Evolutionary conservation across 345 rosid species (phyloP).

Genomic region (Nephelium lappaceum): DNA sequence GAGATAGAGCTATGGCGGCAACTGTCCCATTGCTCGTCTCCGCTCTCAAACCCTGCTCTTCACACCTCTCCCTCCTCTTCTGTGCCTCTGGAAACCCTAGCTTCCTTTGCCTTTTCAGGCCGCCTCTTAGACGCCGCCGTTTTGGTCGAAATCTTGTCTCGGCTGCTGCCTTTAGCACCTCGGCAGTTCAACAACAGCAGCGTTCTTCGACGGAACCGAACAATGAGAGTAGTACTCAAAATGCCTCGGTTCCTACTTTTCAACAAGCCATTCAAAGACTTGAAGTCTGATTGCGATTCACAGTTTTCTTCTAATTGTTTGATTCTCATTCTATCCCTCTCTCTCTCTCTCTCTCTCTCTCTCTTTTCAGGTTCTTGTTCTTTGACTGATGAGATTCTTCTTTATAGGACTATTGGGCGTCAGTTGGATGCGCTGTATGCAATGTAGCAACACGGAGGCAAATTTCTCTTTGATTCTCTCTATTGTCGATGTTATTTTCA

Average conservation of each 20-base stretch:
- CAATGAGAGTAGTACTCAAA: conserved; percentile 21
- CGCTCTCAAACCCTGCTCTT: conserved; percentile 49
- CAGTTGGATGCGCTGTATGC: conserved; percentile 98
- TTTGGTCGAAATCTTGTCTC: conserved; percentile 31
- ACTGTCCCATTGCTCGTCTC: conserved; percentile 68
- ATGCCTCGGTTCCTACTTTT: conserved; percentile 60
- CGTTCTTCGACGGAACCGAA: conserved; percentile 35
- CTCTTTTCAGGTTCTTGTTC: neutral
- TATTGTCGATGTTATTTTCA: neutral
- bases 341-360: no score
- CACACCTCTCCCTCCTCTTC: conserved; percentile 40
- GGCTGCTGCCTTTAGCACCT: conserved; percentile 44
- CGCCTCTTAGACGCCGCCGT: conserved; percentile 34
- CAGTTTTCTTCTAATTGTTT: no score
- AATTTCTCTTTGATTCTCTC: conserved; percentile 2
- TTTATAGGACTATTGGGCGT: conserved; percentile 91
- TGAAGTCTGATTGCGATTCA: conserved; percentile 42
- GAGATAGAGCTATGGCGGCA: conserved; percentile 44
- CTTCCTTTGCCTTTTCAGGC: conserved; percentile 24
- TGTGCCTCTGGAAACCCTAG: conserved; percentile 28
- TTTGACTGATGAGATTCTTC: neutral
- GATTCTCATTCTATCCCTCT: neutral
- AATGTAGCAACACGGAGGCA: conserved; percentile 97
- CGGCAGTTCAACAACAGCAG: conserved; percentile 37
- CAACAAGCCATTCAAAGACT: conserved; percentile 97